Conservation (phyloP, 2,329 filamentous ascomycete species). For the Colletotrichum acutatum region DNA sequence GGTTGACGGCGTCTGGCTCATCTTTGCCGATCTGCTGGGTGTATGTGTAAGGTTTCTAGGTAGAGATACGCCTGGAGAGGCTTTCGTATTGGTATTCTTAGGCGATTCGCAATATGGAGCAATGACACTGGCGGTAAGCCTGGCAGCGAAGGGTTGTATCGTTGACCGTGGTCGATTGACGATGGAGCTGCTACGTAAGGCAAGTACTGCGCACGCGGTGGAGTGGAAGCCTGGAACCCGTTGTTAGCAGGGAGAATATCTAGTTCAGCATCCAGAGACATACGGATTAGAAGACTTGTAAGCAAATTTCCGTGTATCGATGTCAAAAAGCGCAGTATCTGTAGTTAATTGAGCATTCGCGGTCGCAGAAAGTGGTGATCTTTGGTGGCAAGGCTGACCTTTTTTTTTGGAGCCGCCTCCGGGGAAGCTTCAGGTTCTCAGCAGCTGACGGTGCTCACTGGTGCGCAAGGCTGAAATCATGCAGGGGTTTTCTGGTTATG, state of each 20-base stretch:
- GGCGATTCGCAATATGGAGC: neutral
- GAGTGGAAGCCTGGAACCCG: neutral
- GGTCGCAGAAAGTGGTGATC: conserved; percentile 8
- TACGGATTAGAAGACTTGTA: neutral
- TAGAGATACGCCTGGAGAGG: neutral
- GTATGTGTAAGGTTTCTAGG: neutral
- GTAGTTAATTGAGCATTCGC: conserved; percentile 18
- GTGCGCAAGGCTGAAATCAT: conserved; percentile 35
- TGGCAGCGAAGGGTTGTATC: neutral
- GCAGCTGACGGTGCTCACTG: conserved; percentile 7
- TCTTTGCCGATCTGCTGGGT: conserved; percentile 39
- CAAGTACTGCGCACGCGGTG: neutral
- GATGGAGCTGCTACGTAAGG: neutral
- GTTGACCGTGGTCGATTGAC: neutral
- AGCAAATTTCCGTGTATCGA: neutral
- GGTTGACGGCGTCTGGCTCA: conserved; percentile 59
- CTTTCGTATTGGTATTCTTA: neutral
- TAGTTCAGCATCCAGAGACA: neutral
- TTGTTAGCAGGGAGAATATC: neutral
- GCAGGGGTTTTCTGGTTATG: conserved; percentile 30
- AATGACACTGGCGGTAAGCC: neutral
- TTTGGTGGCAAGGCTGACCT: conserved; percentile 32
- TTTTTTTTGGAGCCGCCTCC: conserved; percentile 15
- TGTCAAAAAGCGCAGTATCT: neutral
- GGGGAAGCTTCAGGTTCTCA: conserved; percentile 12